Evolutionary conservation across 225 moss, liverwort and hornwort species (phyloP), one percentile per base, ranked within the genome.

Genomic region (Lunularia cruciata): DNA sequence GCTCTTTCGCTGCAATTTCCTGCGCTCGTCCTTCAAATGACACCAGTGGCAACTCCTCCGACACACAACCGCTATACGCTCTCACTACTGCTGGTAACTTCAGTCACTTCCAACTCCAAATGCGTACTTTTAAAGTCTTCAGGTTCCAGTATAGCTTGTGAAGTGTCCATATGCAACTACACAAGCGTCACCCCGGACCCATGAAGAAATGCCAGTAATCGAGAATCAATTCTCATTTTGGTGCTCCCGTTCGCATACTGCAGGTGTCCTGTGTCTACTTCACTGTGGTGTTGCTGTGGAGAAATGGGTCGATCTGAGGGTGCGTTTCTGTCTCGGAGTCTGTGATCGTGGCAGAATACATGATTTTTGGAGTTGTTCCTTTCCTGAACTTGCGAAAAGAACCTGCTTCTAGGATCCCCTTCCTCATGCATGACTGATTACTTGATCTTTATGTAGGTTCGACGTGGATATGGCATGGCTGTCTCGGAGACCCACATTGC

Each of bases 271-370:
- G 19, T 90, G 90, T 59, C 83, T 90, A 54, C 88, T 90, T 55
- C 90, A 88, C 72, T 86, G 84, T 60, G 90, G 90, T 55, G 79
- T 86, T 72, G 90, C 90, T 59, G 73, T 90, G 76, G 90, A 90
- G 43, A 90, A 90, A 75, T 90, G 90, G 90, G 86, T 90, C 48
- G 90, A 90, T 79, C 36, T 90, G 43, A 90, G 88, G 88, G 90
- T 90, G 74, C 5, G 54, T 22, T 72, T 68, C 47, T 36, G 49
- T 20, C 5, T 20, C 67, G 43, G 43, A 43, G 16, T 43, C 12
- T 10, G 43, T 43, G 11, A 1, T 3, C 16, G 2, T 43, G 43
- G 43, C 43, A 8, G 20, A 28, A 33, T 30, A 47, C 42, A 8
- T 22, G 12, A 67, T 19, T 10, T 23, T 74, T 76, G 55, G 34